These are phyloP conservation scores for Lophiotrema nucula DNA, from an alignment of 495 filamentous ascomycete genomes.

Conservation along the genomic window DNA sequence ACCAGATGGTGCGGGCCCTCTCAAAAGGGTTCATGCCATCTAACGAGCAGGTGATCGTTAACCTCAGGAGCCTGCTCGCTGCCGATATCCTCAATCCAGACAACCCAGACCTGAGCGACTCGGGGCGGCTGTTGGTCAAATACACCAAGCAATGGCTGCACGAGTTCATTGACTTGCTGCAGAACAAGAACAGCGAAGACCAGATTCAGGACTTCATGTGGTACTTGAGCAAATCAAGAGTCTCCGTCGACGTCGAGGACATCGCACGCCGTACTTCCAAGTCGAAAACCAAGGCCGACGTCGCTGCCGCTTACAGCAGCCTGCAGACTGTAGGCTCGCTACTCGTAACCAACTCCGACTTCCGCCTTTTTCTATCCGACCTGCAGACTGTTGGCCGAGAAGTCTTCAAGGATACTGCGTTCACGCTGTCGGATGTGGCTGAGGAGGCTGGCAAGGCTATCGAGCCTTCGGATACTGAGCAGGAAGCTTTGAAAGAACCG, in stretches of 20 bases:
- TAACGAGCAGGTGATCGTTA: constrained; percentile 78
- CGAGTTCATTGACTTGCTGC: constrained; percentile 71
- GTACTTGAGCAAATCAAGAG: constrained; percentile 70
- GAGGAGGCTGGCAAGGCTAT: constrained; percentile 69
- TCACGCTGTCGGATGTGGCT: constrained; percentile 69
- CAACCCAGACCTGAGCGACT: constrained; percentile 71
- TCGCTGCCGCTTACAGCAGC: constrained; percentile 78
- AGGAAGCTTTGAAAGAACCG: constrained; percentile 56
- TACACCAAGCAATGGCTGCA: constrained; percentile 69
- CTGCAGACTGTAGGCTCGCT: constrained; percentile 79
- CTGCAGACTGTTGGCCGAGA: constrained; percentile 74
- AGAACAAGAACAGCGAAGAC: constrained; percentile 79
- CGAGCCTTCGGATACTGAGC: constrained; percentile 63
- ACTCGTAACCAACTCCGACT: constrained; percentile 84
- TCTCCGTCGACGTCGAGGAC: constrained; percentile 67
- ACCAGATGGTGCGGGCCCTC: constrained; percentile 85
- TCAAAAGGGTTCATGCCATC: constrained; percentile 88
- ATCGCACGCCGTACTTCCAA: constrained; percentile 60
- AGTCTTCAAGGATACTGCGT: constrained; percentile 83
- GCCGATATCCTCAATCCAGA: constrained; percentile 76
- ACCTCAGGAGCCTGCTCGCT: constrained; percentile 75
- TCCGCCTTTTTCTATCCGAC: constrained; percentile 83
- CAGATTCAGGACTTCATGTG: constrained; percentile 90
- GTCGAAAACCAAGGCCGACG: constrained; percentile 72
- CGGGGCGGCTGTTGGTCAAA: constrained; percentile 69